Evolutionary conservation across 1,284 basidiomycete genomes (phyloP).

Genomic region (Xerocomus nothofagi): DNA sequence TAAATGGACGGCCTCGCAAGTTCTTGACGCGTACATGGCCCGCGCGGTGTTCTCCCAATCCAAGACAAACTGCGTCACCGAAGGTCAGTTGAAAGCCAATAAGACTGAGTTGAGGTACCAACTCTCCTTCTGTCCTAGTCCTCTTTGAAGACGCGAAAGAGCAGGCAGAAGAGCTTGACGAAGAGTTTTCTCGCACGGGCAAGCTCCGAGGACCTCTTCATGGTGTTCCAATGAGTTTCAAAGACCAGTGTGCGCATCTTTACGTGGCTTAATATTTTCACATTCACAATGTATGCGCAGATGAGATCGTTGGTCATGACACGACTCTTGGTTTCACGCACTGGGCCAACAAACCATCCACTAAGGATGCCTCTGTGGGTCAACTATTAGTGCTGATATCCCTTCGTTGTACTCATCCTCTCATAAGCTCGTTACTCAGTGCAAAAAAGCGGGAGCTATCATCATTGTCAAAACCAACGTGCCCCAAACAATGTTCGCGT

Average conservation of each 20-base stretch:
- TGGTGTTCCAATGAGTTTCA: slow-evolving; percentile 79
- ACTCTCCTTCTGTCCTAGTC: slow-evolving; percentile 42
- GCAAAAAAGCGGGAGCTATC: slow-evolving; percentile 51
- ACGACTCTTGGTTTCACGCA: slow-evolving; percentile 72
- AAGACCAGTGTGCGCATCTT: slow-evolving; percentile 60
- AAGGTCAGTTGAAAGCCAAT: slow-evolving; percentile 45
- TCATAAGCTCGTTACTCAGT: slow-evolving; percentile 43
- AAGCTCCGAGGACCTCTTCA: slow-evolving; percentile 71
- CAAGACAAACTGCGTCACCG: slow-evolving; percentile 75
- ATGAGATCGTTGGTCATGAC: slow-evolving; percentile 65
- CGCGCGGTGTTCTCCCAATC: slow-evolving; percentile 65
- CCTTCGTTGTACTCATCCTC: neutral
- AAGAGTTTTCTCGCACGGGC: slow-evolving; percentile 60
- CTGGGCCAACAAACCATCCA: slow-evolving; percentile 61
- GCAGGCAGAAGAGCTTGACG: slow-evolving; percentile 64
- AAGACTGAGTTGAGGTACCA: neutral
- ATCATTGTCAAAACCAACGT: slow-evolving; percentile 77
- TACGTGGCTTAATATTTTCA: neutral
- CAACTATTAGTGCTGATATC: neutral
- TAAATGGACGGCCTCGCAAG: slow-evolving; percentile 72
- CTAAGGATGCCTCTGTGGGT: slow-evolving; percentile 58
- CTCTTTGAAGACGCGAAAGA: slow-evolving; percentile 67
- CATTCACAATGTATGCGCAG: slow-evolving; percentile 33
- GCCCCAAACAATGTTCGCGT: slow-evolving; percentile 81
- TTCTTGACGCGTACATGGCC: slow-evolving; percentile 73